Evolutionary conservation across 306 rosid species (phyloP), one percentile per base, ranked within the genome.

Genomic region (Echinosophora koreensis): DNA sequence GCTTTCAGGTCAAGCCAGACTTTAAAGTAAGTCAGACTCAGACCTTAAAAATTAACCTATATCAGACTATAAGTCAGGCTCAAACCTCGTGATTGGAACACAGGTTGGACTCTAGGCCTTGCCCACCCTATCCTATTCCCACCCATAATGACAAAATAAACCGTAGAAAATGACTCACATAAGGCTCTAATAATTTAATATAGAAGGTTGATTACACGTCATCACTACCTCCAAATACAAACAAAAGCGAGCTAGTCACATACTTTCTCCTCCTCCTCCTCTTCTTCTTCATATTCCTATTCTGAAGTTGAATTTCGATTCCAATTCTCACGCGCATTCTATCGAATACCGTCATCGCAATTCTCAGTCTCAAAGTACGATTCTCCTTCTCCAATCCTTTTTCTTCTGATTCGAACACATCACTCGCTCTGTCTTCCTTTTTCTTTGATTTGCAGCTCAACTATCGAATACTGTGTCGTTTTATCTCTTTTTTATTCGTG

Each of bases 221-320:
- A 32, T 69, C 63, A 16, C 32, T 56, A 32, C 64, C 35, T 58
- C 32, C 60, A 50, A 52, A 76, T 66, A 71, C 39, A 61, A 50
- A 51, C 54, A 47, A 71, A 46, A 78, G 38, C 66, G 56, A 71
- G 61, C 78, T 70, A 17, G 27, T 0, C 71, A 4, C 78, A 9
- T 74, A 64, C 34, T 54, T 44, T 41, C 75, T 76, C 2, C 10
- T 41, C 3, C 47, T 41, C 47, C 47, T 41, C 3, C 3, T 69
- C 86, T 49, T 3, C 86, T 69, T 47, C 77, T 62, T 67, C 84
- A 5, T 42, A 73, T 44, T 27, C 82, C 22, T 70, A 39, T 39
- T 30, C 30, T 2, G 14, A 11, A 10, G 12, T 74, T 67, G 12
- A 39, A 71, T 61, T 76, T 74, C 78, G 16, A 44, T 71, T 80